Evolutionary conservation across 1,139 yeast genomes (phyloP), one percentile per base, ranked within the genome.

Genomic region (Pneumocystis sp.): DNA sequence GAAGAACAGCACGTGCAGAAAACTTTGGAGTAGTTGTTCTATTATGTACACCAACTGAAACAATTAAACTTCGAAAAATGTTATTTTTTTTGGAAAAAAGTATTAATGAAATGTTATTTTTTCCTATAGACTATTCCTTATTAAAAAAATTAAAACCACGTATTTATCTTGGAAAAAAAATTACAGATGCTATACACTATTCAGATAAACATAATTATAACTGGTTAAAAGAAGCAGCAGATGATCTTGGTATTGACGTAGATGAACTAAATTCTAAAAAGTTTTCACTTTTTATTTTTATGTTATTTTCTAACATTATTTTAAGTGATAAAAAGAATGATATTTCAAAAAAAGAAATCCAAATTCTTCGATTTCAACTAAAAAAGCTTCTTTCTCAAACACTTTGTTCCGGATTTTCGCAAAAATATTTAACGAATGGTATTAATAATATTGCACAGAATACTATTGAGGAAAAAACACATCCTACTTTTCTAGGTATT

Each of bases 1-100:
- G 99, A 68, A 85, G 99, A 81, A 95, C 98, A 29, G 98, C 96
- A 0, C 87, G 99, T 80, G 97, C 96, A 1, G 93, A 95, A 0
- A 83, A 82, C 65, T 95, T 89, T 73, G 99, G 99, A 79, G 96
- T 93, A 25, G 86, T 97, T 1, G 86, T 95, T 57, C 85, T 90
- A 82, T 79, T 93, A 66, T 90, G 97, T 72, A 87, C 96, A 1
- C 97, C 97, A 17, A 91, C 87, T 69, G 99, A 93, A 74, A 73
- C 62, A 29, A 40, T 65, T 8, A 66, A 68, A 25, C 59, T 71
- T 31, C 62, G 63, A 45, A 64, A 65, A 61, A 66, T 71, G 68
- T 87, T 93, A 70, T 81, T 83, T 72, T 89, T 87, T 73, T 80
- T 93, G 65, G 81, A 96, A 71, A 83, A 82, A 69, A 67, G 66